phyloP scores from a whole-genome alignment of 2,329 filamentous ascomycete genomes.

The Beauveria pseudobassiana region DNA sequence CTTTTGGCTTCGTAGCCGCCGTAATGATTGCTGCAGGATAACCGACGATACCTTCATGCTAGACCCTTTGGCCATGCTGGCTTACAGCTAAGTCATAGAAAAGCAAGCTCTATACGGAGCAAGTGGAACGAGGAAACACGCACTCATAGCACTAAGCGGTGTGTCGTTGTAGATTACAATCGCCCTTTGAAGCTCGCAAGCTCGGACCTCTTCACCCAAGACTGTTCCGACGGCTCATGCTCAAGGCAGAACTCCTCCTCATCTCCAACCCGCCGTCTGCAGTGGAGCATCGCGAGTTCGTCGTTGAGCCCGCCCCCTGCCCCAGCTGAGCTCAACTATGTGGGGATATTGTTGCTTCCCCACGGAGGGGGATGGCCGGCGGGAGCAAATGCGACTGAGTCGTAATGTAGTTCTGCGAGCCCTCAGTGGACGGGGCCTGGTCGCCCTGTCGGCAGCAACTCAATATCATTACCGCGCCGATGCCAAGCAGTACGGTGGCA shows the following conservation, averaged over 20 bases:
- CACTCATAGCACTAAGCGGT: too few relatives aligned
- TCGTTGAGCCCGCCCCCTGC: neutral
- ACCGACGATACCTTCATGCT: too few relatives aligned
- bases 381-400: conserved; percentile 4
- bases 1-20: neutral
- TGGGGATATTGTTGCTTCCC: neutral
- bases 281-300: neutral
- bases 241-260: neutral
- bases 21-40: neutral
- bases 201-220: too few relatives aligned
- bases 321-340: neutral
- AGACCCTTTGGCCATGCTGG: too few relatives aligned
- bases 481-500: too few relatives aligned
- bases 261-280: neutral
- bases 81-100: too few relatives aligned
- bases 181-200: too few relatives aligned
- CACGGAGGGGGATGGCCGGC: neutral
- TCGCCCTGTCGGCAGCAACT: neutral
- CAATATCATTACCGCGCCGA: too few relatives aligned
- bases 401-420: conserved; percentile 1
- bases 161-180: too few relatives aligned
- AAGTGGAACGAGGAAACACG: too few relatives aligned
- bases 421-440: neutral
- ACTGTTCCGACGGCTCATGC: neutral
- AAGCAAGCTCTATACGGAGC: too few relatives aligned